Conservation (phyloP, 768 basidiomycete species). For the Agaricus subrufescens region DNA sequence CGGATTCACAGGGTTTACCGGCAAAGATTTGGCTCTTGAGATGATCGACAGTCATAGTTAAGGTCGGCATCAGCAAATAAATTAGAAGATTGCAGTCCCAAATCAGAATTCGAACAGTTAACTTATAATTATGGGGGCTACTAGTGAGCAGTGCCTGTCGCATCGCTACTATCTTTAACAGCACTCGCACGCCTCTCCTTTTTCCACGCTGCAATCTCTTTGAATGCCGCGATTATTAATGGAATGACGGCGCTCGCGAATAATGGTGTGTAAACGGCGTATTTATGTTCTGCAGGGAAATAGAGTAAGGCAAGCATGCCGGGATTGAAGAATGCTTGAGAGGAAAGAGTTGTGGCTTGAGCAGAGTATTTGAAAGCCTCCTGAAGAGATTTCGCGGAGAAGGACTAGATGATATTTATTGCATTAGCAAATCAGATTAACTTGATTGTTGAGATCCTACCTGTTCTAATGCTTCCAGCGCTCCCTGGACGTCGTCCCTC, state of each 20-base stretch:
- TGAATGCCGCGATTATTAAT: constrained; percentile 65
- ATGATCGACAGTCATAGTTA: too few species aligned
- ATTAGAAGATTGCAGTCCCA: too few species aligned
- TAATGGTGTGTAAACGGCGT: constrained; percentile 92
- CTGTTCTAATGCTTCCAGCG: constrained; percentile 69
- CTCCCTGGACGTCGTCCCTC: constrained; percentile 60
- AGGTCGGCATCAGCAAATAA: too few species aligned
- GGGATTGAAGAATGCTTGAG: constrained; percentile 93
- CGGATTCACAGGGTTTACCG: too few species aligned
- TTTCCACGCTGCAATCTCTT: constrained; percentile 69
- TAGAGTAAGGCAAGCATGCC: constrained; percentile 95
- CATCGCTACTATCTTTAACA: neutral
- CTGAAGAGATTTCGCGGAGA: constrained; percentile 33
- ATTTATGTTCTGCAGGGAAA: constrained; percentile 97
- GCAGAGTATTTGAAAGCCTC: constrained; percentile 56
- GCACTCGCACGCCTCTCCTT: constrained; percentile 16
- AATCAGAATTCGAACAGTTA: neutral
- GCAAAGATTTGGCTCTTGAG: too few species aligned
- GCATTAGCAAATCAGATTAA: neutral
- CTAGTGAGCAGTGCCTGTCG: neutral
- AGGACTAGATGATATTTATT: constrained; percentile 28
- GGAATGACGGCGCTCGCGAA: constrained; percentile 91
- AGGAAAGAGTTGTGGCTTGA: constrained; percentile 59
- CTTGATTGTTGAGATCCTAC: constrained; percentile 31
- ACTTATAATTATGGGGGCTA: neutral